Conservation (phyloP, 305 asterid genomes). For the Fraxinus ornus region DNA sequence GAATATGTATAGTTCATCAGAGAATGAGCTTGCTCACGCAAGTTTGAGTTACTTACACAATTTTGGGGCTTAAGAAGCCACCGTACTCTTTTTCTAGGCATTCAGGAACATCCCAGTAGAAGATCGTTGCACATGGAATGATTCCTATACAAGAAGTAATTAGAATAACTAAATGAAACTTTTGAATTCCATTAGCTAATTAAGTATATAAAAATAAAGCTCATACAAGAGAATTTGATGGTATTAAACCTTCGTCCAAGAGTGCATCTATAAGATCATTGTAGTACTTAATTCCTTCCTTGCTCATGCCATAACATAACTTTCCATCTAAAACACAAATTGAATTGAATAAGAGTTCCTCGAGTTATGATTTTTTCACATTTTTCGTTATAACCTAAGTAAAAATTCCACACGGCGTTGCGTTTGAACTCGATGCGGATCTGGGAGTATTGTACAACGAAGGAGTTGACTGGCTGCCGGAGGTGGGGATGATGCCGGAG, state of each 20-base stretch:
- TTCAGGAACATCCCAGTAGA: conserved; percentile 46
- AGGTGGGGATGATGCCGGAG: no score
- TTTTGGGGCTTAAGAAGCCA: conserved; percentile 32
- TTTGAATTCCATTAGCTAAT: background rate
- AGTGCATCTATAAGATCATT: conserved; percentile 36
- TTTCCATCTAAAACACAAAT: conserved; percentile 30
- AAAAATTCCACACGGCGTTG: background rate
- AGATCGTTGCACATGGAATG: conserved; percentile 34
- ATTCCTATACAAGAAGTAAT: conserved; percentile 21
- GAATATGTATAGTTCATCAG: background rate
- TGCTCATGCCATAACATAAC: conserved; percentile 27
- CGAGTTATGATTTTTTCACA: background rate
- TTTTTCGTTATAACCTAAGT: background rate
- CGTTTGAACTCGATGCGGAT: no score
- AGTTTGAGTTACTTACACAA: conserved; percentile 27
- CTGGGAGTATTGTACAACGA: no score
- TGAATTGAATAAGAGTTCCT: background rate
- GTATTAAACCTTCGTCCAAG: conserved; percentile 31
- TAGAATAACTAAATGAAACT: conserved; percentile 7
- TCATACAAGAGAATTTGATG: background rate
- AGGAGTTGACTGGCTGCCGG: no score
- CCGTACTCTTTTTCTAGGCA: conserved; percentile 32
- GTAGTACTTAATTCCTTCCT: conserved; percentile 36
- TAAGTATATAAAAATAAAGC: background rate
- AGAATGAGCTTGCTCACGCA: background rate